A percentile compares a stretch with the other conserved stretches of the same genome.
Evolutionary conservation across 108 stramenopile genomes (phyloP).

Genomic region (Skeletonema tropicum): DNA sequence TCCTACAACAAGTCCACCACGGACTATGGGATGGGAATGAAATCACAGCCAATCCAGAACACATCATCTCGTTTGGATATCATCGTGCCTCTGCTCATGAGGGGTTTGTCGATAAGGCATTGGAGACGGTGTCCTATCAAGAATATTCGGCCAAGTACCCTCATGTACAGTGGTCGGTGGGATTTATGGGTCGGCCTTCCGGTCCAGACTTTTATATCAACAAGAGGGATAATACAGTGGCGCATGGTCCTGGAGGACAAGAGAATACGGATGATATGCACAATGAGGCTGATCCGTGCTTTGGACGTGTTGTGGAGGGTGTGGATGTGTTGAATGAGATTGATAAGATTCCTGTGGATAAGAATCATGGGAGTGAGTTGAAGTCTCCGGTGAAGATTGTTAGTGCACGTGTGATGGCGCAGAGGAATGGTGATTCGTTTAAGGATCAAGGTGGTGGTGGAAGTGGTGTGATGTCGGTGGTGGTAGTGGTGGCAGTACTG

Average conservation of each 20-base stretch:
- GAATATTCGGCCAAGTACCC: conserved; percentile 82
- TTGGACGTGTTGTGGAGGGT: conserved; percentile 83
- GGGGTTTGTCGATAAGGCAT: conserved; percentile 52
- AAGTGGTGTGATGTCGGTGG: background rate
- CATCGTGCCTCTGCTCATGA: conserved; percentile 14
- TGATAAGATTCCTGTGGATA: conserved; percentile 37
- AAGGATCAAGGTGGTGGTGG: background rate
- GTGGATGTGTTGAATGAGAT: conserved; percentile 58
- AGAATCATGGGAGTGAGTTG: conserved; percentile 3
- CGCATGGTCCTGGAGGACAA: conserved; percentile 94
- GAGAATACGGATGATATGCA: conserved; percentile 61
- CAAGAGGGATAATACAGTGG: conserved; percentile 72
- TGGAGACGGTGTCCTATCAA: conserved; percentile 66
- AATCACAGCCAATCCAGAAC: conserved; percentile 78
- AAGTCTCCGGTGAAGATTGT: conserved; percentile 30
- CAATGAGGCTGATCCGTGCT: conserved; percentile 92
- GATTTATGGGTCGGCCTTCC: conserved; percentile 89
- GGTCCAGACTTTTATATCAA: conserved; percentile 94
- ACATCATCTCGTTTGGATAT: conserved; percentile 79
- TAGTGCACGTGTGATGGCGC: conserved; percentile 20
- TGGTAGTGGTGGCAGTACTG: background rate
- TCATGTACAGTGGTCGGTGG: conserved; percentile 79
- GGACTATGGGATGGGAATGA: conserved; percentile 70
- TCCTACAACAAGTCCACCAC: conserved; percentile 81
- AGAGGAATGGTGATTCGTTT: conserved; percentile 2